Evolutionary conservation across 805 yeast genomes (phyloP).

Genomic region (Maudiozyma saulgeensis): DNA sequence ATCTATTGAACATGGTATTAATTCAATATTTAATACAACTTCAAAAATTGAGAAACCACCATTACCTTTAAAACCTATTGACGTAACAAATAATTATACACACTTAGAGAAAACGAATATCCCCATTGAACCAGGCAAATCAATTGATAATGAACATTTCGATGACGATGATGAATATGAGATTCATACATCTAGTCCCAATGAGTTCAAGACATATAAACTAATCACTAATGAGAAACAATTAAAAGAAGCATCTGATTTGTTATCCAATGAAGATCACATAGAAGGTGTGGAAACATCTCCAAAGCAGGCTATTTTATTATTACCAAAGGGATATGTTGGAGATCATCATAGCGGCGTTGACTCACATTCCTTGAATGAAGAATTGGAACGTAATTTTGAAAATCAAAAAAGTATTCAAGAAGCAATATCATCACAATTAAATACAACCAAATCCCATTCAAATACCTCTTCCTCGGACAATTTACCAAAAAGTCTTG

Average conservation of each 20-base stretch:
- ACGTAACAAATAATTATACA: not conserved
- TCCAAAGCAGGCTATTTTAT: constrained; percentile 22
- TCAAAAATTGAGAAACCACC: not conserved
- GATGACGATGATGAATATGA: not conserved
- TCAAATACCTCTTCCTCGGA: not conserved
- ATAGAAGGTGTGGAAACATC: constrained; percentile 11
- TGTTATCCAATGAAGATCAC: constrained; percentile 4
- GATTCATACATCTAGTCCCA: not conserved
- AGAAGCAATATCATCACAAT: not conserved
- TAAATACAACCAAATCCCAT: not conserved
- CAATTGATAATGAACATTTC: not conserved
- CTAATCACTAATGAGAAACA: constrained; percentile 19
- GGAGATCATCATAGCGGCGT: constrained; percentile 3
- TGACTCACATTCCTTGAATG: not conserved
- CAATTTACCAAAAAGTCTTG: not conserved
- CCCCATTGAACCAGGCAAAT: not conserved
- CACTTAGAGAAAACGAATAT: not conserved
- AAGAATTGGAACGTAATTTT: not conserved
- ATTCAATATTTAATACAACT: not conserved
- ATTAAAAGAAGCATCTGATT: constrained; percentile 15
- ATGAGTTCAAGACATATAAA: constrained; percentile 9
- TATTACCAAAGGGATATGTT: constrained; percentile 21
- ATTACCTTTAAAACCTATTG: not conserved
- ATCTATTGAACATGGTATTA: not conserved
- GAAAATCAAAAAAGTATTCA: not conserved